Evolutionary conservation across 495 filamentous ascomycete genomes (phyloP).

Genomic region (Penicillium pancosmium): DNA sequence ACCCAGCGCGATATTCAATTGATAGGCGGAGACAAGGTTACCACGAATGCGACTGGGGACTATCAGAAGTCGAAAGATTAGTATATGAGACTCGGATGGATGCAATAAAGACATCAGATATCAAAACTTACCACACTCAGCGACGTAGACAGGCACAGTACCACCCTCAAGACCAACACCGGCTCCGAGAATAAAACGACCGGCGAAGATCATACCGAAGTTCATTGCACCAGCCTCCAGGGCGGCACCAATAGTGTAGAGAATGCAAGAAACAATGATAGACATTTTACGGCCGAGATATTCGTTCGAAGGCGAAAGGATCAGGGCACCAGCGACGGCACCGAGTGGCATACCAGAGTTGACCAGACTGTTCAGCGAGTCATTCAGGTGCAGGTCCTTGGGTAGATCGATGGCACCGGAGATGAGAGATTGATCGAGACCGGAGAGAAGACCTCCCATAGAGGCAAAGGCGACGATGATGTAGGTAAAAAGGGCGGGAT

Average conservation of each 20-base stretch:
- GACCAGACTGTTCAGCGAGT: slow-evolving; percentile 53
- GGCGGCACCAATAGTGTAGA: slow-evolving; percentile 62
- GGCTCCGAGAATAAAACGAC: slow-evolving; percentile 60
- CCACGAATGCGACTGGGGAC: slow-evolving; percentile 58
- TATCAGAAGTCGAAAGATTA: slow-evolving; percentile 34
- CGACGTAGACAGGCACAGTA: slow-evolving; percentile 62
- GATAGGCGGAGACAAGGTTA: slow-evolving; percentile 64
- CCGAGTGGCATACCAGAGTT: slow-evolving; percentile 63
- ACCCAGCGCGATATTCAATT: slow-evolving; percentile 65
- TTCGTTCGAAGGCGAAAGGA: slow-evolving; percentile 60
- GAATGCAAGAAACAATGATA: slow-evolving; percentile 59
- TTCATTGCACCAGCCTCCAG: slow-evolving; percentile 61
- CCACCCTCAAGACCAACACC: slow-evolving; percentile 65
- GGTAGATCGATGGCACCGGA: slow-evolving; percentile 59
- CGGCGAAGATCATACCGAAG: slow-evolving; percentile 63
- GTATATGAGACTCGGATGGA: background rate
- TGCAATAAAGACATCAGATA: background rate
- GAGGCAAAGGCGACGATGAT: slow-evolving; percentile 65
- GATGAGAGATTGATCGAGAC: slow-evolving; percentile 64
- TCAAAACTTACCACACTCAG: slow-evolving; percentile 42
- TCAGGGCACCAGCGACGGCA: slow-evolving; percentile 60
- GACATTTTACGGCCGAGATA: slow-evolving; percentile 59
- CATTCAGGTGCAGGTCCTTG: slow-evolving; percentile 43
- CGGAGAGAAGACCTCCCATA: slow-evolving; percentile 63
- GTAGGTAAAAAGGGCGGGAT: slow-evolving; percentile 55